Conservation (phyloP, 2,329 filamentous ascomycete genomes). For the Colletotrichum coccodes region DNA sequence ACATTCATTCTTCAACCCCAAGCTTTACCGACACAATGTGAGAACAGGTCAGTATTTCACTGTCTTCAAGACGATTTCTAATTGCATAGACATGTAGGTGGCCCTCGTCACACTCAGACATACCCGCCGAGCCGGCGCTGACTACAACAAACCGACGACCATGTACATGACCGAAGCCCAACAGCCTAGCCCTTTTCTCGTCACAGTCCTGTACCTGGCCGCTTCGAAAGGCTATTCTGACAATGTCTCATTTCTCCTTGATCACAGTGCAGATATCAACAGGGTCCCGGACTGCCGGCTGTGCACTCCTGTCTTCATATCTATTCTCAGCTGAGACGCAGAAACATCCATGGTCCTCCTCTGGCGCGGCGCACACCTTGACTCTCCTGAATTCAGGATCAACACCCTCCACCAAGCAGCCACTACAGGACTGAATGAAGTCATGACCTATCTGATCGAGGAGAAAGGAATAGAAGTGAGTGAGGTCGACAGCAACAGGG, state of each 20-base stretch:
- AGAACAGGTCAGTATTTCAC: background rate
- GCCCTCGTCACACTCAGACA: background rate
- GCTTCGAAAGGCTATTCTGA: background rate
- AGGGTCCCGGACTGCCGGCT: background rate
- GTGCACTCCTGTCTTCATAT: background rate
- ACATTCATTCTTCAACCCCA: slow-evolving; percentile 4
- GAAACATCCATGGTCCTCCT: background rate
- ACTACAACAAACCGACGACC: background rate
- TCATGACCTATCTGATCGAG: background rate
- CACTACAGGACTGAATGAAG: background rate
- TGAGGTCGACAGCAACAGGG: background rate
- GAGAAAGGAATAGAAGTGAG: background rate
- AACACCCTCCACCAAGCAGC: background rate
- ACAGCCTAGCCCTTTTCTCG: background rate
- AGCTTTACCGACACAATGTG: background rate
- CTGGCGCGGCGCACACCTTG: background rate
- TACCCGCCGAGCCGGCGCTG: background rate
- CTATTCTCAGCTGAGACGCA: background rate
- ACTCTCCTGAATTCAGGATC: too few species aligned
- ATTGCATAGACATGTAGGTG: background rate
- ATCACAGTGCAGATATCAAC: background rate
- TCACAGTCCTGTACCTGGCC: background rate
- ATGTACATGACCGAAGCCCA: background rate
- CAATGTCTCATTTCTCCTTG: background rate
- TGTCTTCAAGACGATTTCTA: background rate